Conservation (phyloP, 768 basidiomycete species). For the Baorangia bicolor region DNA sequence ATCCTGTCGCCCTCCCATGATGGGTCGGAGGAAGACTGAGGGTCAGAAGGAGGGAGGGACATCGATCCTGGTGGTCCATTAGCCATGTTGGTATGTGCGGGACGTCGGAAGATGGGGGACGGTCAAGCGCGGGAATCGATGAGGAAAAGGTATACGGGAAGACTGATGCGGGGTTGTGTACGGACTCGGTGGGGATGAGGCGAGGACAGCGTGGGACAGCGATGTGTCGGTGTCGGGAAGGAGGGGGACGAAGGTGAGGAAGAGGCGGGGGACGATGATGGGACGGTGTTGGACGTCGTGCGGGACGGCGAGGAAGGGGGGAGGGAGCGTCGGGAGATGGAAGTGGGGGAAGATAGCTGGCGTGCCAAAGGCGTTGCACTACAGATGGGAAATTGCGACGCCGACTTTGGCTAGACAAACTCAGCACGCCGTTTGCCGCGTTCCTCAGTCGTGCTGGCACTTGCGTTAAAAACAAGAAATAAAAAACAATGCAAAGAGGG, state of each 20-base stretch:
- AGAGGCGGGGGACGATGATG: background rate
- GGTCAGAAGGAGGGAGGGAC: constrained; percentile 13
- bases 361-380: constrained; percentile 32
- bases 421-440: constrained; percentile 33
- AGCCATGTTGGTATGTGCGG: constrained; percentile 15
- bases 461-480: too few species aligned
- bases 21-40: constrained; percentile 31
- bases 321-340: constrained; percentile 5
- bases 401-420: constrained; percentile 26
- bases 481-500: too few species aligned
- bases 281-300: background rate
- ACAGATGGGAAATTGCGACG: constrained; percentile 37
- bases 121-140: constrained; percentile 3
- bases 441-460: background rate
- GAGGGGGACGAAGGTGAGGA: background rate
- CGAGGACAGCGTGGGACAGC: background rate
- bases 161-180: background rate
- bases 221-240: background rate
- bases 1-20: constrained; percentile 88
- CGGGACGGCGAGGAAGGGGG: background rate
- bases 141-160: background rate
- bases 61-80: constrained; percentile 27
- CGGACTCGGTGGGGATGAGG: background rate
- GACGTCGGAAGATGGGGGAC: background rate
- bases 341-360: constrained; percentile 27